Evolutionary conservation across 805 yeast species (phyloP), one percentile per base, ranked within the genome.

Genomic region (Blastobotrys peoriensis): DNA sequence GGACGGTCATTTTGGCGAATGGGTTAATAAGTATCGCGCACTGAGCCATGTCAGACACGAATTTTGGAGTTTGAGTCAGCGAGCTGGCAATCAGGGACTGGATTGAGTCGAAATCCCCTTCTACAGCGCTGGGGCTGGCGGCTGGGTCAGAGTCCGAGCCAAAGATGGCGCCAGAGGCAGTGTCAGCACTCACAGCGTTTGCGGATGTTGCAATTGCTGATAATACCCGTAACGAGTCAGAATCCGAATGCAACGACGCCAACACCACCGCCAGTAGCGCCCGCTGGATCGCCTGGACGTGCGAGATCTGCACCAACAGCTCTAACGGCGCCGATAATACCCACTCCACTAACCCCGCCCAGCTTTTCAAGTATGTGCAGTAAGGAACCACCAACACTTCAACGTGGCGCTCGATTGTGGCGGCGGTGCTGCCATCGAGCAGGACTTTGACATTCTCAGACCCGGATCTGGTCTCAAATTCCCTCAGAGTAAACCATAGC

Each of bases 381-480:
- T 57, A 65, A 3, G 68, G 68, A 18, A 55, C 37, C 3, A 59
- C 46, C 10, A 63, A 47, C 22, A 45, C 46, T n/a, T 47, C 47
- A 4, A 60, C 45, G 46, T 58, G 58, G 19, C 53, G 41, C 13
- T 36, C 44, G 33, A 63, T 36, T 17, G 50, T 27, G 27, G 37
- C 20, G 33, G 55, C 35, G 3, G 48, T 39, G n/a, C 54, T 37
- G 16, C 48, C 9, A 15, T 18, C 22, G 10, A 53, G 49, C 33
- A 65, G 41, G 25, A 16, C 30, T 5, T 45, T 40, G 21, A 64
- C 49, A 2, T 16, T 27, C n/a, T 30, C 36, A 13, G 13, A 25
- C 13, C 13, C 30, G 8, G 30, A 25, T 2, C 39, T 41, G 2
- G 49, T 39, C 44, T 61, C 62, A 22, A 55, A 48, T 17, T 50